Evolutionary conservation across 108 stramenopile genomes (phyloP).

Genomic region (Nitzschia inconspicua): DNA sequence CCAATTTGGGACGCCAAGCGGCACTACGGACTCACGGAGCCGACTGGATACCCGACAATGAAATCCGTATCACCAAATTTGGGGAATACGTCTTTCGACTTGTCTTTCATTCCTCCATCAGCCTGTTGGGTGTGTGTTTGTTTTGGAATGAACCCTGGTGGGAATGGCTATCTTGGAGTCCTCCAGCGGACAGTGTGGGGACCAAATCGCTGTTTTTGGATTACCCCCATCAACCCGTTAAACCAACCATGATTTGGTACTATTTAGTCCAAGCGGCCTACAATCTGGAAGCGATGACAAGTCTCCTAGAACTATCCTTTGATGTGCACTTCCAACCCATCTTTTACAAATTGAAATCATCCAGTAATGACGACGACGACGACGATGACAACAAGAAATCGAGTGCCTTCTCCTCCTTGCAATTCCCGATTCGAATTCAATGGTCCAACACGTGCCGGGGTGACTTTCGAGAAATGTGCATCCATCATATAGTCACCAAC

Average conservation of each 20-base stretch:
- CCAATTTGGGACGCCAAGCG: constrained; percentile 42
- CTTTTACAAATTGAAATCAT: background rate
- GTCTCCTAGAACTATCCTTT: constrained; percentile 64
- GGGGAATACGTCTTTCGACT: constrained; percentile 88
- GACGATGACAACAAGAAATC: constrained; percentile 3
- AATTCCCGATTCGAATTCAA: constrained; percentile 32
- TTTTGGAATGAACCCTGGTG: constrained; percentile 74
- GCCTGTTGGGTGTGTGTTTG: constrained; percentile 49
- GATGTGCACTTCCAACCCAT: constrained; percentile 15
- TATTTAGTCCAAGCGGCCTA: constrained; percentile 82
- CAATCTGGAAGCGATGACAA: constrained; percentile 80
- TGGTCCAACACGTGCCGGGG: constrained; percentile 75
- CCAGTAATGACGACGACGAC: background rate
- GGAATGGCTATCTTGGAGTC: constrained; percentile 5
- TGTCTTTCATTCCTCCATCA: constrained; percentile 62
- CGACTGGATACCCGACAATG: constrained; percentile 60
- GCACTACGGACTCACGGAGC: constrained; percentile 63
- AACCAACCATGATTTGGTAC: constrained; percentile 84
- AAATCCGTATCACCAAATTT: constrained; percentile 70
- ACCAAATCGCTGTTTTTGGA: constrained; percentile 49
- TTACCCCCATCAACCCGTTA: constrained; percentile 67
- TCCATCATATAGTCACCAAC: constrained; percentile 87
- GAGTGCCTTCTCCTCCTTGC: background rate
- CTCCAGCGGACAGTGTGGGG: constrained; percentile 9
- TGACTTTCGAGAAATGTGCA: constrained; percentile 88